These are phyloP conservation scores for Misopates orontium DNA, from an alignment of 257 asterid genomes.

Conservation along the genomic window DNA sequence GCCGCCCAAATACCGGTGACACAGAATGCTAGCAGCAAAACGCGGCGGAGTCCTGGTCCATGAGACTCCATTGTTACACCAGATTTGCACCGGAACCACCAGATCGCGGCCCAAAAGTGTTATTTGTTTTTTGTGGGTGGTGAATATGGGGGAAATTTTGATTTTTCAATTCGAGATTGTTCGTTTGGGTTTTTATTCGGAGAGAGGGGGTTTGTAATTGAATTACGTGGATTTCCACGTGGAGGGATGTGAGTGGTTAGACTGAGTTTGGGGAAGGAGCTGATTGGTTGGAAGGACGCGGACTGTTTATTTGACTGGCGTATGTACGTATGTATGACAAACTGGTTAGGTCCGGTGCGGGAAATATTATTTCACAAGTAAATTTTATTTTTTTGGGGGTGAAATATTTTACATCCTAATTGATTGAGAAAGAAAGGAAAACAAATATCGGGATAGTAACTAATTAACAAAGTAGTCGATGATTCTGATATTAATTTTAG, in stretches of 20 bases:
- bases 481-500: no score
- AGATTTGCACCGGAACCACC: conserved; percentile 32
- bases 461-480: no score
- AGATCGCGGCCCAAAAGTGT: conserved; percentile 42
- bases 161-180: not conserved
- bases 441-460: no score
- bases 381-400: no score
- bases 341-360: no score
- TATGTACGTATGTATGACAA: no score
- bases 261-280: conserved; percentile 13
- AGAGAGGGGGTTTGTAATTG: no score
- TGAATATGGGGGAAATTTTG: not conserved
- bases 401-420: no score
- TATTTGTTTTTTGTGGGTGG: no score
- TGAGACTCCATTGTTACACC: conserved; percentile 64
- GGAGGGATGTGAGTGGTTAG: conserved; percentile 43
- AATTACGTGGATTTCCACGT: conserved; percentile 48
- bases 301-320: conserved; percentile 23
- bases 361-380: no score
- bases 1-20: conserved; percentile 98
- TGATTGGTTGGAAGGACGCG: conserved; percentile 64
- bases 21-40: conserved; percentile 69
- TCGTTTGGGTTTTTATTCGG: conserved; percentile 18
- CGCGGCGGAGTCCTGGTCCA: conserved; percentile 77
- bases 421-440: no score